Evolutionary conservation across 1,139 yeast genomes (phyloP).

Genomic region (Hemisphaericaspora subhashii): DNA sequence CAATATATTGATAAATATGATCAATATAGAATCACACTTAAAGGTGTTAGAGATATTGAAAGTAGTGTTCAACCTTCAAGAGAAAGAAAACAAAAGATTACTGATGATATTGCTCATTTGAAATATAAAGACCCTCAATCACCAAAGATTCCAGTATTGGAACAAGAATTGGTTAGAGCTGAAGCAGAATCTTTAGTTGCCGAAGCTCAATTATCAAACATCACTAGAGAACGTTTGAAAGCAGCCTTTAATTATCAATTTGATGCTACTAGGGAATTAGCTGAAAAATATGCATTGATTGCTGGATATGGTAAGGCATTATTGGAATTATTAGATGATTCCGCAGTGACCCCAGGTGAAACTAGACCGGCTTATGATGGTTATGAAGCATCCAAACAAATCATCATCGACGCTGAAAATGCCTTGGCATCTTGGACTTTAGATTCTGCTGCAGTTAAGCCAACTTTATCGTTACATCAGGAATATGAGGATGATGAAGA

Average conservation of each 20-base stretch:
- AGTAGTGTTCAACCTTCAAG: constrained; percentile 97
- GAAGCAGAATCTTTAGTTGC: constrained; percentile 99
- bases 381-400: constrained; percentile 96
- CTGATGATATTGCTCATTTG: constrained; percentile 96
- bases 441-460: constrained; percentile 93
- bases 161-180: constrained; percentile 97
- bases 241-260: constrained; percentile 97
- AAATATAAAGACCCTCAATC: constrained; percentile 98
- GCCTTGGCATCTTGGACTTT: constrained; percentile 96
- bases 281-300: constrained; percentile 93
- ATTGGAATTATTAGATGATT: constrained; percentile 90
- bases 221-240: constrained; percentile 96
- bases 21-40: constrained; percentile 94
- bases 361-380: constrained; percentile 98
- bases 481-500: constrained; percentile 66
- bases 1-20: constrained; percentile 97
- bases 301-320: constrained; percentile 99
- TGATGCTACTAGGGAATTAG: constrained; percentile 93
- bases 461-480: constrained; percentile 86
- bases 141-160: constrained; percentile 90
- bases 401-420: constrained; percentile 94
- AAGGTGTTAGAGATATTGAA: constrained; percentile 94
- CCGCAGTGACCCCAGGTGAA: constrained; percentile 99
- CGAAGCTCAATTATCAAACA: constrained; percentile 97
- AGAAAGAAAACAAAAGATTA: constrained; percentile 95